Evolutionary conservation across 2,329 filamentous ascomycete genomes (phyloP), one percentile per base, ranked within the genome.

Genomic region (Capronia coronata): DNA sequence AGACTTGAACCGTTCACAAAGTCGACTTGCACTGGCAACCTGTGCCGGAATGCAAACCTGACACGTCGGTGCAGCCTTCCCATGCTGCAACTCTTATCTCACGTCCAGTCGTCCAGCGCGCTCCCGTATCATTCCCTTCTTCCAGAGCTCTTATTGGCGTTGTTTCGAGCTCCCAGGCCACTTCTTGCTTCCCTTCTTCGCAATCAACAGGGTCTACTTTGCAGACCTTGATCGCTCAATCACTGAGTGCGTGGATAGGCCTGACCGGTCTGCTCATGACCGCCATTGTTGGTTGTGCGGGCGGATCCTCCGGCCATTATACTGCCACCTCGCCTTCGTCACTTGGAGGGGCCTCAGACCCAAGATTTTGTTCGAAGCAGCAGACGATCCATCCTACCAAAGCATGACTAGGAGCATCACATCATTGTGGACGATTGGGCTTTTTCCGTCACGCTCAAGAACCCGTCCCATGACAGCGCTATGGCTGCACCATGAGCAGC

Each of bases 41-140:
- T 41, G 30, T 41, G 43, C 34, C 47, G 22, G 40, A 30, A 18
- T 1, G 30, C 42, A 13, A 46, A 34, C 30, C 34, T 53, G 51
- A 53, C 51, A 42, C 43, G 46, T 29, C 39, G 40, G 43, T 53
- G 47, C 38, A 27, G 43, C 4, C 16, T 37, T 32, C n/a, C 29
- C 7, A 19, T 37, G 14, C 34, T 37, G 4, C 10, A 10, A 40
- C 23, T 10, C 11, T 35, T 11, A 45, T 37, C 29, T 25, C 23
- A 45, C 16, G 19, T 7, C 16, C 11, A 19, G 18, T 19, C 7
- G 34, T 11, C n/a, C 29, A 10, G 7, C 29, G 3, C 7, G 29
- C 7, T n/a, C 29, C 29, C 29, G 11, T 27, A 11, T 32, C n/a
- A 6, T n/a, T 37, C 16, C 7, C n/a, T 5, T 19, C 11, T 18